These are phyloP conservation scores for Euphorbia tirucalli DNA, from an alignment of 345 rosid genomes.

Conservation along the genomic window DNA sequence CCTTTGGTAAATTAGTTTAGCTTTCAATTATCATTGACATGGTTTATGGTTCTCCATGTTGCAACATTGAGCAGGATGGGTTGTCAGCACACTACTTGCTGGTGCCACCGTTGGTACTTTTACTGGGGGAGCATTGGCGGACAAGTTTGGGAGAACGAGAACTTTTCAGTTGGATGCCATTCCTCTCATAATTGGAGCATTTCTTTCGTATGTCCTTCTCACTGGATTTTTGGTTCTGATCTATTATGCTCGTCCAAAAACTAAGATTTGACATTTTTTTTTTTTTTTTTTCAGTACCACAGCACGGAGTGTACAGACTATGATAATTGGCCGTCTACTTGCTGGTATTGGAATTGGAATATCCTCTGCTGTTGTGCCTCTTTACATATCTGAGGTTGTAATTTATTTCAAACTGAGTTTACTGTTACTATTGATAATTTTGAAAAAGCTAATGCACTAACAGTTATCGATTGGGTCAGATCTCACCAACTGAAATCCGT, in stretches of 20 bases:
- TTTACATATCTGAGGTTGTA: slow-evolving; percentile 94
- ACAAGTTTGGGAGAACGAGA: slow-evolving; percentile 89
- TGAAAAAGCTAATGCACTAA: slow-evolving; percentile 18
- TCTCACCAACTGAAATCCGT: slow-evolving; percentile 97
- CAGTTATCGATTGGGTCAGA: slow-evolving; percentile 43
- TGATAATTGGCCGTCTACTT: slow-evolving; percentile 94
- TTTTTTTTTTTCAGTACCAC: slow-evolving; percentile 55
- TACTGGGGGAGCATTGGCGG: slow-evolving; percentile 93
- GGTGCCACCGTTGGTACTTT: slow-evolving; percentile 97
- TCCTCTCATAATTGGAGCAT: slow-evolving; percentile 81
- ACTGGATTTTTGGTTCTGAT: slow-evolving; percentile 6
- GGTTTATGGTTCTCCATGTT: slow-evolving; percentile 17
- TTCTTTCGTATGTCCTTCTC: slow-evolving; percentile 58
- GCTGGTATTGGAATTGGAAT: slow-evolving; percentile 98
- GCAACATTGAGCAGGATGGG: slow-evolving; percentile 68
- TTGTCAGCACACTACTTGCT: slow-evolving; percentile 93
- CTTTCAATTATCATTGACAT: not conserved
- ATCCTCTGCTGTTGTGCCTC: slow-evolving; percentile 93
- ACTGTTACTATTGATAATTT: slow-evolving; percentile 5
- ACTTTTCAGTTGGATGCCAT: slow-evolving; percentile 93
- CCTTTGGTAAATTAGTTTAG: not conserved
- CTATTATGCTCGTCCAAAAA: slow-evolving; percentile 2
- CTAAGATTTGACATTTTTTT: slow-evolving; percentile 21
- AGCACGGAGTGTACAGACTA: slow-evolving; percentile 82
- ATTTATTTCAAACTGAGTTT: slow-evolving; percentile 3